These are phyloP conservation scores for Cladosporium phlei DNA, from an alignment of 2,329 filamentous ascomycete genomes.

Conservation along the genomic window DNA sequence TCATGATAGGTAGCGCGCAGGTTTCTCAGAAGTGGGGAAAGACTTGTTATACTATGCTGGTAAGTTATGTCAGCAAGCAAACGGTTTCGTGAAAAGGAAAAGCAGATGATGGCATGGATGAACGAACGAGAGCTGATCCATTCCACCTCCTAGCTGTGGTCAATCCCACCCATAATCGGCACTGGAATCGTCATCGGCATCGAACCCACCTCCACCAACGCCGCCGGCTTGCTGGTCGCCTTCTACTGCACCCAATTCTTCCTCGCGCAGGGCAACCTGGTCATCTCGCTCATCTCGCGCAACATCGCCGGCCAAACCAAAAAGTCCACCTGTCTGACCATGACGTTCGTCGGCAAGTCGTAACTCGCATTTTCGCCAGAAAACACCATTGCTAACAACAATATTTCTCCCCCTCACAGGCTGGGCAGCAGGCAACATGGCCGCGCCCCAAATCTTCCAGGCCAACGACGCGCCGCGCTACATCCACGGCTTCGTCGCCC, in stretches of 20 bases:
- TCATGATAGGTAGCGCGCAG: no score
- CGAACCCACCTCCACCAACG: constrained; percentile 52
- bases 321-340: constrained; percentile 62
- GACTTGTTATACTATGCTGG: no score
- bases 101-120: no score
- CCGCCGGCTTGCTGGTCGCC: constrained; percentile 62
- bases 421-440: no score
- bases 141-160: no score
- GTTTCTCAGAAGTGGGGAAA: no score
- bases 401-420: constrained; percentile 31
- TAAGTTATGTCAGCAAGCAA: no score
- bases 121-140: no score
- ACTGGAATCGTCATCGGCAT: constrained; percentile 71
- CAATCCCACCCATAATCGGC: no score
- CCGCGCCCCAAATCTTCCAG: constrained; percentile 64
- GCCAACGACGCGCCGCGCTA: constrained; percentile 60
- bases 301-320: constrained; percentile 71
- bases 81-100: no score
- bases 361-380: constrained; percentile 65
- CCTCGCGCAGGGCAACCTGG: constrained; percentile 56
- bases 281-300: constrained; percentile 35
- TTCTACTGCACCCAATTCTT: constrained; percentile 78
- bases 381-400: constrained; percentile 55
- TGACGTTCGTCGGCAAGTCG: no score
- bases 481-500: constrained; percentile 63